A percentile compares a stretch with the other conserved stretches of the same genome.
phyloP scores from a whole-genome alignment of 441 rosid species.

The Adansonia grandidieri region DNA sequence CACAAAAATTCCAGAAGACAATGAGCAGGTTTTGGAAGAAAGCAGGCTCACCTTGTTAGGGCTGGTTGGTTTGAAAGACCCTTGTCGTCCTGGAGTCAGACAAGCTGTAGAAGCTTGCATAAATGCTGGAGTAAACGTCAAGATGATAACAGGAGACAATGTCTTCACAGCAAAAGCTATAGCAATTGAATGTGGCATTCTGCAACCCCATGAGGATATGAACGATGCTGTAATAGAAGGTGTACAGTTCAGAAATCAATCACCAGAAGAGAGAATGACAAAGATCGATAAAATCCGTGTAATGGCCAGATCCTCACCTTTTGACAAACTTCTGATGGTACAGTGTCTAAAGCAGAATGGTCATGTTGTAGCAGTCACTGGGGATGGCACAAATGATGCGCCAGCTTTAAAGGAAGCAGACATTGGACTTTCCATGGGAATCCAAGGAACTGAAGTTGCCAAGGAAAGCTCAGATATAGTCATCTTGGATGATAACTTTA shows the following conservation, averaged over 20 bases:
- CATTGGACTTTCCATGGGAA: constrained; percentile 62
- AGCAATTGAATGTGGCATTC: constrained; percentile 56
- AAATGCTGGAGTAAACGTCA: constrained; percentile 46
- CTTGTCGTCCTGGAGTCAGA: constrained; percentile 46
- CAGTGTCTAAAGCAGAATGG: constrained; percentile 45
- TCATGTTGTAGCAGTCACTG: constrained; percentile 60
- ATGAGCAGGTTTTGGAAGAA: constrained; percentile 33
- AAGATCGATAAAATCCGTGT: constrained; percentile 36
- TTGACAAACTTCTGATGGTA: constrained; percentile 58
- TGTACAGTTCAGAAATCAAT: constrained; percentile 39
- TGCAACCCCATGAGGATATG: constrained; percentile 31
- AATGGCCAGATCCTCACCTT: constrained; percentile 59
- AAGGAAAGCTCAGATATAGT: constrained; percentile 58
- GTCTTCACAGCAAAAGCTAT: constrained; percentile 50
- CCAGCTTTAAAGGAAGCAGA: constrained; percentile 58
- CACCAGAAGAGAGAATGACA: constrained; percentile 37
- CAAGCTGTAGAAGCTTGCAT: constrained; percentile 45
- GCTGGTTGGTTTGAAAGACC: constrained; percentile 52
- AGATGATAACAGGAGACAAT: constrained; percentile 60
- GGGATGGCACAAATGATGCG: constrained; percentile 64
- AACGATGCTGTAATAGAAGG: constrained; percentile 49
- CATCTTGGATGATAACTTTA: constrained; percentile 55
- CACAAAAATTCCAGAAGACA: constrained; percentile 23
- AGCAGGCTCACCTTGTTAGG: constrained; percentile 39
- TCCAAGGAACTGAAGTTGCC: constrained; percentile 58